A percentile compares a stretch with the other conserved stretches of the same genome.
phyloP scores from a whole-genome alignment of 1,139 yeast species.

The Suhomyces atakaporum region DNA sequence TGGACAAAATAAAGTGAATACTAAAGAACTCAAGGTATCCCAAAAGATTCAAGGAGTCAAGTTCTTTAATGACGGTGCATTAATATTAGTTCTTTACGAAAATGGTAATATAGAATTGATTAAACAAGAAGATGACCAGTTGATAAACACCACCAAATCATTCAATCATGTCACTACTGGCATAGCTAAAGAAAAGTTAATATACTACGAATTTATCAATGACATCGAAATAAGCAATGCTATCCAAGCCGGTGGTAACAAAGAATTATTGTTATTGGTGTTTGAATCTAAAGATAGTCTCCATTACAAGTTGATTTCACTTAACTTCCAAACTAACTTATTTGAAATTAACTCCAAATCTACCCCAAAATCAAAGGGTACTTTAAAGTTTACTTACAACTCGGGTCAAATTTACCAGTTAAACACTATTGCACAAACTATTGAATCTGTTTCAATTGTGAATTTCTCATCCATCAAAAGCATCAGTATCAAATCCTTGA shows the following conservation, averaged over 20 bases:
- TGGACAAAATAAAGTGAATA: slow-evolving; percentile 19
- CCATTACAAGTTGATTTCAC: slow-evolving; percentile 26
- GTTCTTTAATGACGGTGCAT: slow-evolving; percentile 32
- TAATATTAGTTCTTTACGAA: slow-evolving; percentile 40
- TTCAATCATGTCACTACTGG: slow-evolving; percentile 8
- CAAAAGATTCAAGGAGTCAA: slow-evolving; percentile 37
- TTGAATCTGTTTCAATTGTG: slow-evolving; percentile 24
- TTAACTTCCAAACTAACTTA: slow-evolving; percentile 21
- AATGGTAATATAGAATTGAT: slow-evolving; percentile 46
- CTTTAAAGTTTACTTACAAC: slow-evolving; percentile 25
- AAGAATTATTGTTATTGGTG: slow-evolving; percentile 30
- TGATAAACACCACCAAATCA: slow-evolving; percentile 6
- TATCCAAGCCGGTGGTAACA: slow-evolving; percentile 16
- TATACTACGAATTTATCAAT: slow-evolving; percentile 27
- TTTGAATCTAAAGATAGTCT: slow-evolving; percentile 17
- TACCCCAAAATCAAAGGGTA: slow-evolving; percentile 5
- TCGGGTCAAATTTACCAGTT: slow-evolving; percentile 32
- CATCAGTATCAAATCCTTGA: slow-evolving; percentile 24
- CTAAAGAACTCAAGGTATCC: slow-evolving; percentile 21
- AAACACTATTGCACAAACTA: slow-evolving; percentile 17
- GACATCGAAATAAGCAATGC: slow-evolving; percentile 16
- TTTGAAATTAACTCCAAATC: slow-evolving; percentile 21
- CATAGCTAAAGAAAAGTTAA: slow-evolving; percentile 15
- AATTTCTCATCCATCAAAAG: slow-evolving; percentile 25
- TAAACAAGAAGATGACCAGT: slow-evolving; percentile 19